Conservation (phyloP, 2,329 filamentous ascomycete genomes). For the Aaosphaeria pasadenensis region DNA sequence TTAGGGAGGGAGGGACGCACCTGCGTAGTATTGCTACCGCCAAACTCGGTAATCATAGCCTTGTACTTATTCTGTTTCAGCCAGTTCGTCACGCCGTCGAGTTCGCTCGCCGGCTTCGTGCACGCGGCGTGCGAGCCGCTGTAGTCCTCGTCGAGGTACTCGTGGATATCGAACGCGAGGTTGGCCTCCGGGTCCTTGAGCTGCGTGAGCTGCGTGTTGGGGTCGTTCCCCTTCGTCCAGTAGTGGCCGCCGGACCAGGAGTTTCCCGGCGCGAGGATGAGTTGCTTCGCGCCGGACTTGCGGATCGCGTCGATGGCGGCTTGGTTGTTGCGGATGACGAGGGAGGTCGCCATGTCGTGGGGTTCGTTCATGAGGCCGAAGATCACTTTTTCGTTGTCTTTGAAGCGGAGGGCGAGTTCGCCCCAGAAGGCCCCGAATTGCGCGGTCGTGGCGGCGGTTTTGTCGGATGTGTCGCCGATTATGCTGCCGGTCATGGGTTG, state of each 20-base stretch:
- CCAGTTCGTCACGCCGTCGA: conserved; percentile 44
- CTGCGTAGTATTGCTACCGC: conserved; percentile 37
- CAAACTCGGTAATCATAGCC: conserved; percentile 51
- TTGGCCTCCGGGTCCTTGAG: conserved; percentile 47
- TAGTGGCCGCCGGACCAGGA: conserved; percentile 47
- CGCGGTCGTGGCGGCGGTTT: conserved; percentile 45
- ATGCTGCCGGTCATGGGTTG: conserved; percentile 49
- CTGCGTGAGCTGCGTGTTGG: conserved; percentile 39
- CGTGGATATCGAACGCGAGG: conserved; percentile 49
- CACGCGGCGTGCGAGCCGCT: conserved; percentile 43
- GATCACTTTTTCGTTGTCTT: conserved; percentile 47
- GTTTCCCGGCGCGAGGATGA: conserved; percentile 49
- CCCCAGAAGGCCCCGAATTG: conserved; percentile 51
- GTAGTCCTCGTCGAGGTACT: conserved; percentile 49
- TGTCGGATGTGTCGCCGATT: conserved; percentile 46
- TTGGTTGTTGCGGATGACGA: conserved; percentile 47
- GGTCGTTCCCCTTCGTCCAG: conserved; percentile 42
- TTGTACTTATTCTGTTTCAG: conserved; percentile 44
- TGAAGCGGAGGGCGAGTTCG: conserved; percentile 45
- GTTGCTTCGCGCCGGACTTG: conserved; percentile 40
- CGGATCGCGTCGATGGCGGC: conserved; percentile 47
- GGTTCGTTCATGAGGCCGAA: conserved; percentile 50
- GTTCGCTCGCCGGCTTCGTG: conserved; percentile 35
- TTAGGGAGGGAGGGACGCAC: neutral
- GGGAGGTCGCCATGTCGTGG: conserved; percentile 46